Evolutionary conservation across 2,329 filamentous ascomycete genomes (phyloP).

Genomic region (Pestalotiopsis sp.): DNA sequence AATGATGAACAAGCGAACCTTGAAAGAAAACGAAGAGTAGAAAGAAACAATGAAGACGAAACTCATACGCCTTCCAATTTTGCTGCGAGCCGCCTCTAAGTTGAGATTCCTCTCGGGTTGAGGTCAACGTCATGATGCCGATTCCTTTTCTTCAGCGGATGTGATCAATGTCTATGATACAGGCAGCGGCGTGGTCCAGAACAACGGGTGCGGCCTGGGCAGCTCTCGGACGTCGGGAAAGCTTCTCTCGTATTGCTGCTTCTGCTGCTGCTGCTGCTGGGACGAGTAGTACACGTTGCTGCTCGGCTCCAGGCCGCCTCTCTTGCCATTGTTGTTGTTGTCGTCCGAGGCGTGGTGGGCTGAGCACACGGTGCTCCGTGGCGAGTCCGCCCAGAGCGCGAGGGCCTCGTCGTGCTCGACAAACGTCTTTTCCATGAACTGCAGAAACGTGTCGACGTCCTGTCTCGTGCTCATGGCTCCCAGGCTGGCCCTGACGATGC

Average conservation of each 20-base stretch:
- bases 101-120: not conserved
- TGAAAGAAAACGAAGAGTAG: not conserved
- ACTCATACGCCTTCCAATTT: not conserved
- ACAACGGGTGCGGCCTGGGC: conserved; percentile 10
- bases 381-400: not conserved
- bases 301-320: no score
- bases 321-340: not conserved
- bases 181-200: not conserved
- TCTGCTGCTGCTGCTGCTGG: no score
- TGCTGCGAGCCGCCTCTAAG: not conserved
- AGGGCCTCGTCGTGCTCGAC: conserved; percentile 21
- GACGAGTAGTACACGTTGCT: not conserved
- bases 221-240: conserved; percentile 17
- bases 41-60: not conserved
- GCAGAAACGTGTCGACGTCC: conserved; percentile 54
- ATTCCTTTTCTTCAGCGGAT: not conserved
- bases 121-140: not conserved
- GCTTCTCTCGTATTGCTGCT: not conserved
- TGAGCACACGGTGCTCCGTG: conserved; percentile 6
- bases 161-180: not conserved
- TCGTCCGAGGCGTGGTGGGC: not conserved
- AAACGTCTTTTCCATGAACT: conserved; percentile 46
- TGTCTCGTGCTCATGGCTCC: conserved; percentile 62
- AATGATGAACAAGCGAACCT: not conserved
- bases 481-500: conserved; percentile 62